Evolutionary conservation across 176 grass and related monocot species (phyloP).

Genomic region (Oryza punctata): DNA sequence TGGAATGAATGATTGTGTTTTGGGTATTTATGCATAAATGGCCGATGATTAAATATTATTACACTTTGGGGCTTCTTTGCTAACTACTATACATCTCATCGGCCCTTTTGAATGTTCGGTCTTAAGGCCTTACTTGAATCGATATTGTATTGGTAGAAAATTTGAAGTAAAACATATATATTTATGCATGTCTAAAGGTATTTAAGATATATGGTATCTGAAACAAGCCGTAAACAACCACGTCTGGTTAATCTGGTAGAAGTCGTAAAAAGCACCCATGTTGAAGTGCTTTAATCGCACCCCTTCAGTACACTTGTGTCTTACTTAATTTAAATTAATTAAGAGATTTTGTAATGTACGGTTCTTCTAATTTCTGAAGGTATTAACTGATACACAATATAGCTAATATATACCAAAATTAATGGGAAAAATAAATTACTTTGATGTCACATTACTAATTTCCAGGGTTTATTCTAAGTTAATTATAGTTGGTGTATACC

Average conservation of each 20-base stretch:
- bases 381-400: not conserved
- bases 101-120: not conserved
- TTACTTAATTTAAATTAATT: not conserved
- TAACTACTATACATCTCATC: not conserved
- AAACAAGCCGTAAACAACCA: no score
- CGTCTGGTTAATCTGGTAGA: no score
- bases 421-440: no score
- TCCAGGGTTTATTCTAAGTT: not conserved
- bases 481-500: not conserved
- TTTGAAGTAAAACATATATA: not conserved
- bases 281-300: not conserved
- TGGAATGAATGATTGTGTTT: constrained; percentile 9
- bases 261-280: no score
- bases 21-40: not conserved
- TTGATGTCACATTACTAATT: not conserved
- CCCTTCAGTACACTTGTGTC: not conserved
- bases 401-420: not conserved
- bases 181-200: not conserved
- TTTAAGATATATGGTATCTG: no score
- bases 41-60: not conserved
- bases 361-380: not conserved
- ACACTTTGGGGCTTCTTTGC: not conserved
- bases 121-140: no score
- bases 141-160: not conserved
- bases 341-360: not conserved